phyloP scores from a whole-genome alignment of 306 rosid species.

The Vicia sativa region DNA sequence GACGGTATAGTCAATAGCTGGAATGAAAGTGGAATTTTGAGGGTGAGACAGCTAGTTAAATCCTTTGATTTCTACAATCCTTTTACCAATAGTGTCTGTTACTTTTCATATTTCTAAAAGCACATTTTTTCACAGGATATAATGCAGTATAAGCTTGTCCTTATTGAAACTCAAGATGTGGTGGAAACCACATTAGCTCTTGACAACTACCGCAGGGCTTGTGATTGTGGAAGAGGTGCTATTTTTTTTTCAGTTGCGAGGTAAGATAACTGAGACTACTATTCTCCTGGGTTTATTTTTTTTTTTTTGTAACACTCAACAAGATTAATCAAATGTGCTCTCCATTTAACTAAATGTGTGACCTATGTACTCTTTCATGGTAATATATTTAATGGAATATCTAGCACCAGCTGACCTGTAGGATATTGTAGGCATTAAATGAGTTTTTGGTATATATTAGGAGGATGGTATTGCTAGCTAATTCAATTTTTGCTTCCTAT shows the following conservation, averaged over 20 bases:
- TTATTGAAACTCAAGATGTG: conserved; percentile 94
- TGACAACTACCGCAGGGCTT: conserved; percentile 92
- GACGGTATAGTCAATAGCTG: conserved; percentile 91
- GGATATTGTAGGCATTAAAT: no score
- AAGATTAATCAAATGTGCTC: conserved; percentile 7
- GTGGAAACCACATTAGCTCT: conserved; percentile 97
- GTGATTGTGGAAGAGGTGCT: conserved; percentile 99
- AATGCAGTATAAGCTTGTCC: conserved; percentile 96
- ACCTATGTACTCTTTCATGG: conserved; percentile 5
- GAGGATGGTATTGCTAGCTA: not conserved
- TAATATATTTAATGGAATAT: not conserved
- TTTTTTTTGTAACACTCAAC: conserved; percentile 17
- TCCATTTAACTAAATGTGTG: not conserved
- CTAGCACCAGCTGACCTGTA: no score
- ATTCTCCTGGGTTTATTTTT: conserved; percentile 22
- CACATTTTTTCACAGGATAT: conserved; percentile 64
- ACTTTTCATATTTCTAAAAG: conserved; percentile 35
- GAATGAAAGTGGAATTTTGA: conserved; percentile 90
- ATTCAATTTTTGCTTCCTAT: not conserved
- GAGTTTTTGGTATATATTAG: not conserved
- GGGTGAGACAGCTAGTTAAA: conserved; percentile 52
- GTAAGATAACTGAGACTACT: conserved; percentile 44
- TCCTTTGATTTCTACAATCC: conserved; percentile 25
- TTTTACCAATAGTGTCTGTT: conserved; percentile 14
- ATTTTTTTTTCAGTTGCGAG: conserved; percentile 95